Evolutionary conservation across 306 rosid genomes (phyloP).

Genomic region (Cicer pinnatifidum): DNA sequence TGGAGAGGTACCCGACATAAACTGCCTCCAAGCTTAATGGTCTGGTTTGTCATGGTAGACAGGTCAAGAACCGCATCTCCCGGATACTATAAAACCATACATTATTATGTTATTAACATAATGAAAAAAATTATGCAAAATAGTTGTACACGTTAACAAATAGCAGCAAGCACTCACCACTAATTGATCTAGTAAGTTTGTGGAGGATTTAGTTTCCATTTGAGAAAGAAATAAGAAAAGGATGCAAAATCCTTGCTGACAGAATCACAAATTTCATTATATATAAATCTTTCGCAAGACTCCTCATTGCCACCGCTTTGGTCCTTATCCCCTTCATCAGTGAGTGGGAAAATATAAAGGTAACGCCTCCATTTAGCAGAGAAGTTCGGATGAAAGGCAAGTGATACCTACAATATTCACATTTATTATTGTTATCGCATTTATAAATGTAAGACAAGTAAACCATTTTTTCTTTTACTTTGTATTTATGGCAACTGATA

Average conservation of each 20-base stretch:
- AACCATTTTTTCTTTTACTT: no score
- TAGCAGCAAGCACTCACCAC: conserved; percentile 55
- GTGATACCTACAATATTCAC: no score
- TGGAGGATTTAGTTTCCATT: conserved; percentile 56
- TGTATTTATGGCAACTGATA: no score
- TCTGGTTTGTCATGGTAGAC: conserved; percentile 74
- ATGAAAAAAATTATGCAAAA: not conserved
- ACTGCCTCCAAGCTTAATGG: conserved; percentile 92
- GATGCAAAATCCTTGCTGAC: not conserved
- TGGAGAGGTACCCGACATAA: conserved; percentile 65
- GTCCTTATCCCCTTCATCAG: no score
- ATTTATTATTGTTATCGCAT: no score
- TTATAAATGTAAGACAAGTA: no score
- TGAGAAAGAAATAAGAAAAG: not conserved
- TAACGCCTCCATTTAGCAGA: no score
- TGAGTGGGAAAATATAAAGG: no score
- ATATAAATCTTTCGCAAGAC: no score
- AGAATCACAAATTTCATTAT: no score
- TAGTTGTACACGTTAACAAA: conserved; percentile 2
- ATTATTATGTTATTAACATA: not conserved
- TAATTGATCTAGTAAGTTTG: conserved; percentile 53
- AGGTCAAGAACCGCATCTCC: conserved; percentile 89
- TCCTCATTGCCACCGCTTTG: no score
- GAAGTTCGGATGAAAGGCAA: no score
- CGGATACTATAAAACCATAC: conserved; percentile 61